Evolutionary conservation across 2,329 filamentous ascomycete species (phyloP), one percentile per base, ranked within the genome.

Genomic region (Macrophomina tecta): DNA sequence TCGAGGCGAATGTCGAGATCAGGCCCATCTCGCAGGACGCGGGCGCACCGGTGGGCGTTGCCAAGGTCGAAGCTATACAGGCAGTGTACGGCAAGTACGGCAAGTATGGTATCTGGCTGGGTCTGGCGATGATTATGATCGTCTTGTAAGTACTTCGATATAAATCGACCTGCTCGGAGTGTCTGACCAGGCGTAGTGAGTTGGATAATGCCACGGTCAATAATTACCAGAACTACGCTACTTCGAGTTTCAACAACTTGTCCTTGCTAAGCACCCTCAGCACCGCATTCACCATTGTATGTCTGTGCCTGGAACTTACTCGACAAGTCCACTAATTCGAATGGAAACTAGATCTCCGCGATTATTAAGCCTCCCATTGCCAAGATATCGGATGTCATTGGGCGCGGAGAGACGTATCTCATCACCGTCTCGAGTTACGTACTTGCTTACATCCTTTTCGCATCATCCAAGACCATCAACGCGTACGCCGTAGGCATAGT

Each of bases 301-400:
- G 48, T 30, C 48, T 51, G n/a, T 9, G 11, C 30, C 3, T 16
- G 11, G 5, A 16, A 9, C 16, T 14, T 45, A 14, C 5, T 45
- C 16, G 11, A n/a, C 5, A n/a, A 14, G 8, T 5, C 12, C 16
- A 16, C 42, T 45, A 14, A 51, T 30, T 12, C 18, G 16, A 18
- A 51, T 14, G 48, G 18, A 7, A 11, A 51, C 5, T 23, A 51
- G 48, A 73, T 81, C 38, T 75, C 75, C 8, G 79, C 78, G 2
- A 75, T 81, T 8, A 66, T 76, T 18, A 82, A 82, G 69, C 77
- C 80, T 0, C 78, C 78, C 0, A 76, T 81, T 11, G 79, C 81
- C 12, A 82, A 82, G 65, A 67, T 81, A 5, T 81, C 80, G 5
- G 79, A 82, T 66, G 79, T 82, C 16, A 70, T 81, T 12, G 80